These are phyloP conservation scores for Mycena belliarum DNA, from an alignment of 768 basidiomycete genomes.

Conservation along the genomic window DNA sequence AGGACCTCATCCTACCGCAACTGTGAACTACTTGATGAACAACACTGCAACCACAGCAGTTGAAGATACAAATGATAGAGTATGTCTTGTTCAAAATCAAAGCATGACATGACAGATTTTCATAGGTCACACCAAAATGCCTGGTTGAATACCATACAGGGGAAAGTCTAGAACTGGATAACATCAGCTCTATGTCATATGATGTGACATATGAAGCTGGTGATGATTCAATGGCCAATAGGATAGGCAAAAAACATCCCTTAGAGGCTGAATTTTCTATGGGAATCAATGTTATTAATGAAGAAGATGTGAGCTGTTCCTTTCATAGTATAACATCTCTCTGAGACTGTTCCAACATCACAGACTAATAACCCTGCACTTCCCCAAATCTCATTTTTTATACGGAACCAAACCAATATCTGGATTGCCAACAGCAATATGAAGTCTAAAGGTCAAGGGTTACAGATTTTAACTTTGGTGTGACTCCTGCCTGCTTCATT, in stretches of 20 bases:
- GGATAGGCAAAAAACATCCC: neutral
- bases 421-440: neutral
- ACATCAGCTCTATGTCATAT: neutral
- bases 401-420: neutral
- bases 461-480: neutral
- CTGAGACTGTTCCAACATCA: neutral
- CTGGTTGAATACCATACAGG: neutral
- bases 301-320: neutral
- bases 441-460: neutral
- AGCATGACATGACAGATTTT: too few species aligned
- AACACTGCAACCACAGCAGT: neutral
- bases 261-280: conserved; percentile 1
- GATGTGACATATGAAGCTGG: neutral
- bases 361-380: neutral
- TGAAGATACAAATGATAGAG: conserved; percentile 1
- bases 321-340: too few species aligned
- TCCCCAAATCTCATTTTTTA: neutral
- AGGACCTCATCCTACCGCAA: too few species aligned
- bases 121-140: neutral
- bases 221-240: neutral
- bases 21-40: too few species aligned
- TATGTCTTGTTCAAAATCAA: neutral
- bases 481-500: neutral
- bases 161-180: too few species aligned
- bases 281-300: neutral